phyloP scores from a whole-genome alignment of 257 asterid genomes.

The Plantago elongata region DNA sequence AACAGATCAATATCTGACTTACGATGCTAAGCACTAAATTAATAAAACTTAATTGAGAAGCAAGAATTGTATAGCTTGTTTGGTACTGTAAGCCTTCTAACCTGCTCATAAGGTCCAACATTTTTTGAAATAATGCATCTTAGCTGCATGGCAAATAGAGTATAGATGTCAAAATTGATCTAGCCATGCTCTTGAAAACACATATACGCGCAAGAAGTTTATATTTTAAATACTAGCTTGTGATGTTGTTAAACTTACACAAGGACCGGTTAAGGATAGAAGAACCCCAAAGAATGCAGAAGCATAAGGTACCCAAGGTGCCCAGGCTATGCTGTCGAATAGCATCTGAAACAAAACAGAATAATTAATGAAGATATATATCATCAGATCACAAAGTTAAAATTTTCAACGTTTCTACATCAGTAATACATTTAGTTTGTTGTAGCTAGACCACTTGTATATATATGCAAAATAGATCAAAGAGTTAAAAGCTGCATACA shows the following conservation, averaged over 20 bases:
- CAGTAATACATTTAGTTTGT: background rate
- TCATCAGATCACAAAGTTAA: background rate
- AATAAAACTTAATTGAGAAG: too few species aligned
- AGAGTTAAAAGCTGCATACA: slow-evolving; percentile 11
- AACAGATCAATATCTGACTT: background rate
- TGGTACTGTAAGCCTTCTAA: slow-evolving; percentile 1
- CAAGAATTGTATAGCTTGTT: too few species aligned
- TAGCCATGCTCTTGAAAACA: background rate
- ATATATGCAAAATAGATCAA: background rate
- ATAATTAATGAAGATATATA: background rate
- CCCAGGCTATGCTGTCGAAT: slow-evolving; percentile 68
- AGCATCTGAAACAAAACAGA: slow-evolving; percentile 45
- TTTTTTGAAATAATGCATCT: slow-evolving; percentile 79
- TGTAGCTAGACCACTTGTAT: background rate
- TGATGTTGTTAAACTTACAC: slow-evolving; percentile 45
- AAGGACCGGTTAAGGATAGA: slow-evolving; percentile 62
- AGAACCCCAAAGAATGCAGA: slow-evolving; percentile 50
- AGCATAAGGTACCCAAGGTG: slow-evolving; percentile 76
- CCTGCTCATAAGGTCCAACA: slow-evolving; percentile 80
- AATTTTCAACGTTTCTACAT: background rate
- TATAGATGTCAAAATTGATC: background rate
- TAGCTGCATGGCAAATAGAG: slow-evolving; percentile 37
- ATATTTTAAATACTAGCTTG: background rate
- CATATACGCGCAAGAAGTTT: background rate
- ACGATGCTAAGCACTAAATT: too few species aligned